Percentiles rank a stretch among this genome's conserved stretches.
Evolutionary conservation across 305 asterid species (phyloP).

Genomic region (Fraxinus greggii): DNA sequence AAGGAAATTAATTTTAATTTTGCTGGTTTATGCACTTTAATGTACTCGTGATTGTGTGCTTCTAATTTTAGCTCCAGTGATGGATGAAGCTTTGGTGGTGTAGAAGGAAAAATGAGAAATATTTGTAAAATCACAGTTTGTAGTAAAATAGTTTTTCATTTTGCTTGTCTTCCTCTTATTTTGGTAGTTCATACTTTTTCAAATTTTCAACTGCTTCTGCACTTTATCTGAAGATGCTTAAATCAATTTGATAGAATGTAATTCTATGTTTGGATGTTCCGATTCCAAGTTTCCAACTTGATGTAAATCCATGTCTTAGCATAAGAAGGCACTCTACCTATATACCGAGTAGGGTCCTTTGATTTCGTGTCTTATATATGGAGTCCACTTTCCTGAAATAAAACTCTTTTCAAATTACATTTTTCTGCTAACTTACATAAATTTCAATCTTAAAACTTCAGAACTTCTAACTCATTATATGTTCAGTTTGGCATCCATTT

Average conservation of each 20-base stretch:
- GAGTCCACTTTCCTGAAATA: neutral
- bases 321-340: neutral
- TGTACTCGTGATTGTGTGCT: constrained; percentile 14
- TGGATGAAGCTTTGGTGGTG: neutral
- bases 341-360: neutral
- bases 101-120: constrained; percentile 8
- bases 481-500: neutral
- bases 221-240: neutral
- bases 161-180: neutral
- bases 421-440: neutral
- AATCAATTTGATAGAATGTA: neutral
- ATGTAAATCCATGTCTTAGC: neutral
- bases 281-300: neutral
- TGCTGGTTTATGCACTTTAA: constrained; percentile 5
- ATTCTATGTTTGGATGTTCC: neutral
- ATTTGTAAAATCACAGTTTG: neutral
- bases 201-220: neutral
- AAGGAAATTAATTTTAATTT: constrained; percentile 6
- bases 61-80: constrained; percentile 8
- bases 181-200: neutral
- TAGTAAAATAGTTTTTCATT: neutral
- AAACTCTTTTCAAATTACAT: neutral
- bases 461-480: neutral
- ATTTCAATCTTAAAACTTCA: neutral
- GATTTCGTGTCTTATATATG: neutral